Base-by-base conservation (phyloP, 2,329 filamentous ascomycete genomes). In the Parastagonospora avenae region DNA sequence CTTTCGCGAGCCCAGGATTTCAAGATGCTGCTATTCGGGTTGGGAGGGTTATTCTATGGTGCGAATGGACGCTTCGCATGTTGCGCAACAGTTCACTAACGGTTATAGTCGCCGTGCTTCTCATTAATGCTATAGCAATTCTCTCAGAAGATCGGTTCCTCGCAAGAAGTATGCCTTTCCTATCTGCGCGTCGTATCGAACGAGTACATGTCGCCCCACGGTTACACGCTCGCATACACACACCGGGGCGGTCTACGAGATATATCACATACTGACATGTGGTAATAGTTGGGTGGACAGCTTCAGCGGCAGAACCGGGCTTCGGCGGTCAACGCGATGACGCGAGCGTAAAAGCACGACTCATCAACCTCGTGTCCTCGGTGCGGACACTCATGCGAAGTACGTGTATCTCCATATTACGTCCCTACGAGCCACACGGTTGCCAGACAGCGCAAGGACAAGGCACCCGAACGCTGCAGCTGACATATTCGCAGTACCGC, bases 61-160 rank as follows among this genome's bases (percentile, higher is more conserved):
- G 76, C 48, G 15, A 33, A 9, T n/a, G 8, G 19, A 24, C 27
- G 14, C 19, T 67, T n/a, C 10, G n/a, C 40, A 14, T 12, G 43
- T 36, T 27, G 29, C 40, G 42, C 40, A 43, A 46, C 41, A 52
- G 41, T 32, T 45, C 42, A 54, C 61, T 64, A 42, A 67, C 57
- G 54, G 33, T 49, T 33, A 10, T 67, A 92, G 90, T 93, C 62
- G 83, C 86, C 63, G 82, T 96, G 72, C 90, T 97, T 68, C 84
- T 97, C 72, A 87, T 94, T 77, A 99, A 99, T 77, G 91, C 91
- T 61, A 88, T 97, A 71, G 91, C 92, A 58, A 86, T 97, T 70
- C 88, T 97, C 60, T 96, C 91, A 65, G 92, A 96, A 84, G 92
- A 96, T 77, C 89, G 92, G 56, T 96, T 96, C 76, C 89, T 96